Evolutionary conservation across 441 rosid genomes (phyloP).

Genomic region (Hura crepitans): DNA sequence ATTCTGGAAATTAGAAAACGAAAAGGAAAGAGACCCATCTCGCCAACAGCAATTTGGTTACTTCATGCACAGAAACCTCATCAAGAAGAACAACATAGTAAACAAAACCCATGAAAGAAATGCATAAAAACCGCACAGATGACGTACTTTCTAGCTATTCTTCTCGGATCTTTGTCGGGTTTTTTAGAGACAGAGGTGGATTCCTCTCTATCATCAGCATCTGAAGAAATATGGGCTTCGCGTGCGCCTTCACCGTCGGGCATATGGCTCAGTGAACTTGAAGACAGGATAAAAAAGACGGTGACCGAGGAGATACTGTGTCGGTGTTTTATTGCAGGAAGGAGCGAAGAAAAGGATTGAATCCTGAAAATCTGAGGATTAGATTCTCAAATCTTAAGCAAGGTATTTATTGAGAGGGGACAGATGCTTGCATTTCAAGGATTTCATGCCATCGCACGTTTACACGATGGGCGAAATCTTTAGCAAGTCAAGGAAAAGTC

Average conservation of each 20-base stretch:
- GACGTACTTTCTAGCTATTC: conserved; percentile 64
- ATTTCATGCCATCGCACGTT: no score
- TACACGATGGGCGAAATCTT: no score
- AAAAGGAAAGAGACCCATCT: neutral
- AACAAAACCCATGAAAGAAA: neutral
- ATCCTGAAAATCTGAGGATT: no score
- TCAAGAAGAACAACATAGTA: neutral
- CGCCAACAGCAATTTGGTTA: neutral
- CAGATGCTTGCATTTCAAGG: no score
- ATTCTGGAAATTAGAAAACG: neutral
- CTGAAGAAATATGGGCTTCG: conserved; percentile 14
- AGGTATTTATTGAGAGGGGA: no score
- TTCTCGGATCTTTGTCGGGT: conserved; percentile 62
- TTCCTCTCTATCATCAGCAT: conserved; percentile 15
- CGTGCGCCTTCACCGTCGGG: conserved; percentile 34
- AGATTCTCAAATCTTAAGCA: no score
- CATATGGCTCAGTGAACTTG: conserved; percentile 20
- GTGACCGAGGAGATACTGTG: neutral
- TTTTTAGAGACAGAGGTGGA: conserved; percentile 6
- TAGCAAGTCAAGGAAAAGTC: no score
- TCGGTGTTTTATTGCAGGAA: no score
- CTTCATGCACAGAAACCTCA: neutral
- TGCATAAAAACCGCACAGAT: conserved; percentile 2
- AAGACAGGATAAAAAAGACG: neutral
- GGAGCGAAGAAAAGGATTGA: no score